Base-by-base conservation (phyloP, 2,329 filamentous ascomycete genomes). In the Cercospora janseana region DNA sequence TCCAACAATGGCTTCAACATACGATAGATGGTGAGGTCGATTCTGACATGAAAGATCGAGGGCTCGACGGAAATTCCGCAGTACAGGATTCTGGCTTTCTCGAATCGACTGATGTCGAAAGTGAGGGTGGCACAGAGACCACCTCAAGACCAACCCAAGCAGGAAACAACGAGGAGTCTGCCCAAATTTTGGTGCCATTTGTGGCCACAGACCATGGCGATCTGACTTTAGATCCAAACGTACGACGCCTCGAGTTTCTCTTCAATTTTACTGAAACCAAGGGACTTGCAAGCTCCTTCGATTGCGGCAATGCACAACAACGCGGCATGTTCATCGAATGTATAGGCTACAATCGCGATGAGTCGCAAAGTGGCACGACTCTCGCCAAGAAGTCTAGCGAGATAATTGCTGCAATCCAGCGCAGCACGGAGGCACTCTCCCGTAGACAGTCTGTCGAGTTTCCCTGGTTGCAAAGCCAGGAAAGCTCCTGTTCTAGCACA, bases 281-380 rank as follows among this genome's bases (percentile, higher is more conserved):
- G 12, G 41, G 41, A 3, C 41, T 45, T 15, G 41, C 28, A 12
- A 45, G 41, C 28, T 45, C 41, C 1, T 45, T 45, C 8, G 41
- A 45, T 24, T 45, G 41, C 8, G 41, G 41, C 13, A 31, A 10
- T 15, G 4, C 9, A 13, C 27, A 31, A 32, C 41, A 45, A 21
- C 41, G 41, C 10, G 41, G 16, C 16, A 45, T 45, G 27, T 45
- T 45, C 8, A 28, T 45, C n/a, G 41, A 45, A 4, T 45, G 41
- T 32, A n/a, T 45, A 28, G 18, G 10, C 2, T 13, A 23, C 12
- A 16, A 32, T 12, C 6, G 12, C 16, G 15, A n/a, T 3, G 41
- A 27, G 12, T 13, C 41, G 4, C 18, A 28, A 12, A 26, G 20
- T 18, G 28, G 24, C 41, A 15, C 4, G 12, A 34, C 15, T 23